These are phyloP conservation scores for Boletus semigastroideus DNA, from an alignment of 1,284 basidiomycete species.

Conservation along the genomic window DNA sequence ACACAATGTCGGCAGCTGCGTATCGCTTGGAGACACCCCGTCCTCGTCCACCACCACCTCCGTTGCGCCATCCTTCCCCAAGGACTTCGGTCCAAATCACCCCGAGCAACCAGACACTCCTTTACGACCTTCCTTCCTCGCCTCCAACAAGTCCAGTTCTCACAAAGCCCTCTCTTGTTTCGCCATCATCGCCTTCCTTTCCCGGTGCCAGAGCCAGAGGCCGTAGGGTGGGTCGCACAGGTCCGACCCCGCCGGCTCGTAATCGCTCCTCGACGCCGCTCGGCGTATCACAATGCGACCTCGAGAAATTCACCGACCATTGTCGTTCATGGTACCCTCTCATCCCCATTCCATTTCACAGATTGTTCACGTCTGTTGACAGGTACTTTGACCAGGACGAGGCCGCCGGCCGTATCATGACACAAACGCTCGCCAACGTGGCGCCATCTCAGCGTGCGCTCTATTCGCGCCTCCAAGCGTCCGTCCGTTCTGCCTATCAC, in stretches of 20 bases:
- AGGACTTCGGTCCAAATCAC: slow-evolving; percentile 45
- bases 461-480: slow-evolving; percentile 73
- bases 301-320: slow-evolving; percentile 70
- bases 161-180: slow-evolving; percentile 39
- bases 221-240: slow-evolving; percentile 47
- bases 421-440: slow-evolving; percentile 72
- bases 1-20: slow-evolving; percentile 54
- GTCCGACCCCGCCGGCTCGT: slow-evolving; percentile 49
- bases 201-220: slow-evolving; percentile 40
- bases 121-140: slow-evolving; percentile 73
- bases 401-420: slow-evolving; percentile 69
- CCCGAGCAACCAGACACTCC: slow-evolving; percentile 47
- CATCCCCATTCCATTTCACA: neutral
- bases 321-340: slow-evolving; percentile 65
- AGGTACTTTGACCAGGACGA: slow-evolving; percentile 82
- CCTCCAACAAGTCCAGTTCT: slow-evolving; percentile 46
- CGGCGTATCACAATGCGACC: slow-evolving; percentile 55
- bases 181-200: slow-evolving; percentile 61
- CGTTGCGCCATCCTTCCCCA: slow-evolving; percentile 53
- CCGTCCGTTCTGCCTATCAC: slow-evolving; percentile 74
- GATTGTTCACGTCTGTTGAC: slow-evolving; percentile 10
- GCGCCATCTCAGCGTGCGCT: slow-evolving; percentile 75
- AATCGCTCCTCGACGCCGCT: slow-evolving; percentile 65
- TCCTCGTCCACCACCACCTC: slow-evolving; percentile 60
- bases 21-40: slow-evolving; percentile 66